Conservation (phyloP, 1,284 basidiomycete genomes). For the Cerrena zonata region DNA sequence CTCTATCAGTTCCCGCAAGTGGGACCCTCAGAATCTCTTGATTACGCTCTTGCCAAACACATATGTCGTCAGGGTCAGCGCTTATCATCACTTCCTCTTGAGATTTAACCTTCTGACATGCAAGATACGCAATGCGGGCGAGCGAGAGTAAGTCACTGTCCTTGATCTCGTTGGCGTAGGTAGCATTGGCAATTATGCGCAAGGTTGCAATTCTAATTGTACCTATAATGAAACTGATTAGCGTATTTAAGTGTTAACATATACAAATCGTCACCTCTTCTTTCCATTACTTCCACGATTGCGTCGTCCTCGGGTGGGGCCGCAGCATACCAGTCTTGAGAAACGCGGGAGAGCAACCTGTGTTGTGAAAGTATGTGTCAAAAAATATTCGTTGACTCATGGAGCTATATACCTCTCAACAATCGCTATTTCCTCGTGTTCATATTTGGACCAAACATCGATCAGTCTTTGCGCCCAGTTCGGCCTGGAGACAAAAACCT, state of each 20-base stretch:
- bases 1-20: not conserved
- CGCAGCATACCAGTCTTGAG: not conserved
- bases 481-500: constrained; percentile 5
- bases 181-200: constrained; percentile 2
- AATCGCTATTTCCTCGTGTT: not conserved
- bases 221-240: constrained; percentile 1
- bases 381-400: not conserved
- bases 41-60: not conserved
- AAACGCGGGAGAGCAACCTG: not conserved
- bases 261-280: too few species aligned
- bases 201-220: constrained; percentile 1
- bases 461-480: constrained; percentile 3
- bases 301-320: not conserved
- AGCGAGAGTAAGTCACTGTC: constrained; percentile 6
- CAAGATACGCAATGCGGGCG: constrained; percentile 5
- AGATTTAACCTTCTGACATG: not conserved
- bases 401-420: not conserved
- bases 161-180: constrained; percentile 1
- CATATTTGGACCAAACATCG: constrained; percentile 2
- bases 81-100: not conserved
- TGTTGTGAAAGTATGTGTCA: not conserved
- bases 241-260: too few species aligned
- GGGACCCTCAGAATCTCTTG: not conserved
- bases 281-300: not conserved
- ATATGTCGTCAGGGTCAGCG: not conserved